phyloP scores from a whole-genome alignment of 768 basidiomycete genomes.

The Wakefieldia striispora region DNA sequence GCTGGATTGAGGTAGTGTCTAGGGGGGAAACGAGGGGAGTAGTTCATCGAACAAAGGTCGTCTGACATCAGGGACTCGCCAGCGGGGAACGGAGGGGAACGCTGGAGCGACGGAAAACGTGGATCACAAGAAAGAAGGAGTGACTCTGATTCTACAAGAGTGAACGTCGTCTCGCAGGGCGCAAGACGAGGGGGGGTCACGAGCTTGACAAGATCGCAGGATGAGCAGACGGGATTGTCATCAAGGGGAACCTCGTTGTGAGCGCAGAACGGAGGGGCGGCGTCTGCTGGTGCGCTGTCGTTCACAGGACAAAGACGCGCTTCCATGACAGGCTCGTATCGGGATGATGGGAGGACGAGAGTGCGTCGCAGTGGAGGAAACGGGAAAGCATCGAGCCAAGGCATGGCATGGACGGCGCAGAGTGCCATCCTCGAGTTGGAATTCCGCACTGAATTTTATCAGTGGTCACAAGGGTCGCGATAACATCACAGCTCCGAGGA shows the following conservation, averaged over 20 bases:
- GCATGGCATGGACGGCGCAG: background rate
- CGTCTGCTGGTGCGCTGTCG: background rate
- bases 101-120: background rate
- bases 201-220: background rate
- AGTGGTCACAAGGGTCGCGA: slow-evolving; percentile 9
- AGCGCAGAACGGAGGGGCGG: background rate
- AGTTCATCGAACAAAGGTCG: slow-evolving; percentile 20
- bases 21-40: slow-evolving; percentile 55
- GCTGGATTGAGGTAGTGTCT: slow-evolving; percentile 57
- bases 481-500: background rate
- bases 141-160: slow-evolving; percentile 9
- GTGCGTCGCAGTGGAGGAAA: slow-evolving; percentile 4
- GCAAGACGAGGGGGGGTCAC: background rate
- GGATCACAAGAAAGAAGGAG: slow-evolving; percentile 24
- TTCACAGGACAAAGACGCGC: background rate
- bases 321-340: background rate
- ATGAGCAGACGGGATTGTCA: background rate
- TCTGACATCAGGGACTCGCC: background rate
- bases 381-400: background rate
- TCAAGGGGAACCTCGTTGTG: background rate
- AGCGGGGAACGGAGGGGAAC: background rate
- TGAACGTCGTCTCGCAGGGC: background rate
- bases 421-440: slow-evolving; percentile 20
- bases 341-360: background rate
- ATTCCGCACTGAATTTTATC: slow-evolving; percentile 7